Base-by-base conservation (phyloP, 208 protist species). In the Trypanosoma theileri region DNA sequence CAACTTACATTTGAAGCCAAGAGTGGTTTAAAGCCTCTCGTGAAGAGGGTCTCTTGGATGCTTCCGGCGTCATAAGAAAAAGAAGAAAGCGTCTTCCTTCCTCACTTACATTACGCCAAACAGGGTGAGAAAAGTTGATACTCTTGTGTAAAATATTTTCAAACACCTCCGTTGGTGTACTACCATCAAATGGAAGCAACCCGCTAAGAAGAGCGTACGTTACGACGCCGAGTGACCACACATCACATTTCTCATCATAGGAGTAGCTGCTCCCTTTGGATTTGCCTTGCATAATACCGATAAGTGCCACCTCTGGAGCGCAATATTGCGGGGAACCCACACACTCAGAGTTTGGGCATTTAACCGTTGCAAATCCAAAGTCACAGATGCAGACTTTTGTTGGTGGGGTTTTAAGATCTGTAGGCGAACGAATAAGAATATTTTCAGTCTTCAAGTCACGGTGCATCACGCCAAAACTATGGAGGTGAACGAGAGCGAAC, bases 371-470 rank as follows among this genome's bases (percentile, higher is more conserved):
- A 35, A 99, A 87, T 52, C 98, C 93, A 89, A 97, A 99, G 73
- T 99, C 97, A 35, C 99, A 99, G 13, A 99, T 87, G 28, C 96
- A 73, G n/a, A 99, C 64, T 59, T 71, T 21, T 53, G 66, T 63
- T 8, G 69, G 31, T n/a, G 60, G 50, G 13, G 82, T 61, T 63
- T 89, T 81, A 28, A 78, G 64, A 0, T 78, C 73, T 8, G n/a
- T 59, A 1, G 59, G 62, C 71, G 95, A 90, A 63, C 99, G 96
- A 59, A 99, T 98, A 81, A 99, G 98, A 14, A 99, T 71, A 71
- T 99, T 99, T 61, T 99, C 98, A 26, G 98, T 98, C 75, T 99
- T 99, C 35, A 99, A 94, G 75, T 99, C 98, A 59, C 99, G 88
- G 77, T 99, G 99, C 97, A 99, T 99, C 42, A 99, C 96, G 31